These are phyloP conservation scores for Neoarthrinium moseri DNA, from an alignment of 2,329 filamentous ascomycete genomes.

Conservation along the genomic window DNA sequence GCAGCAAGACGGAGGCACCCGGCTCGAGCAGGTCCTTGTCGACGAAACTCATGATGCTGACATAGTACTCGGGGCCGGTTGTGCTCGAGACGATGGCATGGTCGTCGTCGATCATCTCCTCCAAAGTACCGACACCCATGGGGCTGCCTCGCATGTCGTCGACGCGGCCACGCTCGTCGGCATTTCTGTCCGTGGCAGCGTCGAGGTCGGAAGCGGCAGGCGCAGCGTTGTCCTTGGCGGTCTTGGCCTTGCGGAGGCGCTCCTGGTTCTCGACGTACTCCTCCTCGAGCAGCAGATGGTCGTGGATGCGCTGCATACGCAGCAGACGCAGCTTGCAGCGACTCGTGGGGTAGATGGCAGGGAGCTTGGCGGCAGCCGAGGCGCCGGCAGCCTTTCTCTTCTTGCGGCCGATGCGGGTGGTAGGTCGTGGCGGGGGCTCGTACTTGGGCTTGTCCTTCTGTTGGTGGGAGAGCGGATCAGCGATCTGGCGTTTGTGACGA, in stretches of 20 bases:
- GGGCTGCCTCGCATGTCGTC: conserved; percentile 98
- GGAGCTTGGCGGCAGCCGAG: conserved; percentile 92
- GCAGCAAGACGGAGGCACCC: conserved; percentile 89
- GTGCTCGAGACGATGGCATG: conserved; percentile 98
- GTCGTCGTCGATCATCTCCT: conserved; percentile 99
- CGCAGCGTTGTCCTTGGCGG: conserved; percentile 66
- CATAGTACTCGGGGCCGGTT: conserved; percentile 97
- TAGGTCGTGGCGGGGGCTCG: conserved; percentile 94
- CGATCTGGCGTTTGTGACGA: conserved; percentile 3
- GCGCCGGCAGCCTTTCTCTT: conserved; percentile 95
- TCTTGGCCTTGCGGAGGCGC: conserved; percentile 88
- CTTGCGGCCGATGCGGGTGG: conserved; percentile 94
- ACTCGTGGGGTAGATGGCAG: conserved; percentile 89
- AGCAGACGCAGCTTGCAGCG: conserved; percentile 96
- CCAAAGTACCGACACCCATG: conserved; percentile 96
- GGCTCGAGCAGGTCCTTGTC: conserved; percentile 98
- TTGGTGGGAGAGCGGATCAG: conserved; percentile 9
- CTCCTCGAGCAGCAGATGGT: conserved; percentile 93
- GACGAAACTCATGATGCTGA: conserved; percentile 99
- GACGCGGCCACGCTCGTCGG: conserved; percentile 90
- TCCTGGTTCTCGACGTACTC: conserved; percentile 99
- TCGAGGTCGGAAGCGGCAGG: conserved; percentile 69
- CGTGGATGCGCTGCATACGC: conserved; percentile 97
- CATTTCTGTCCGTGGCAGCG: conserved; percentile 75
- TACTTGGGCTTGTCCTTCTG: conserved; percentile 99